Evolutionary conservation across 1,284 basidiomycete species (phyloP).

Genomic region (Blastosporella zonata): DNA sequence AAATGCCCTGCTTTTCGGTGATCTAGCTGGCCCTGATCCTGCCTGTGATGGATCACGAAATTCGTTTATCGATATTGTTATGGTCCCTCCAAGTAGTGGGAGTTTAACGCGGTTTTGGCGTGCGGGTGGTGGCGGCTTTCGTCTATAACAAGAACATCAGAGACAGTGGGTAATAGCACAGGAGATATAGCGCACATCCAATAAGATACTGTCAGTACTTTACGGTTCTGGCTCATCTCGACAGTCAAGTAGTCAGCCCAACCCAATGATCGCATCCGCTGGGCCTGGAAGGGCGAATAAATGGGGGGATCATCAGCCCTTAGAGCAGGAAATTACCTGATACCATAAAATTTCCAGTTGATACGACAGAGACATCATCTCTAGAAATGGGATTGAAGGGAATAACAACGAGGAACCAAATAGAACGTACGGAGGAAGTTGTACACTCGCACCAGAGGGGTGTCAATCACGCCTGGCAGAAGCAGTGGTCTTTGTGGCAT

Average conservation of each 20-base stretch:
- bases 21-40: constrained; percentile 40
- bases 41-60: constrained; percentile 33
- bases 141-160: constrained; percentile 31
- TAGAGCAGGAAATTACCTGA: constrained; percentile 46
- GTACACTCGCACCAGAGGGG: constrained; percentile 75
- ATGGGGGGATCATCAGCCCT: background rate
- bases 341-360: constrained; percentile 81
- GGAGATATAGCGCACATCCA: constrained; percentile 61
- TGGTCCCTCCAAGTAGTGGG: constrained; percentile 53
- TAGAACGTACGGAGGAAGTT: constrained; percentile 73
- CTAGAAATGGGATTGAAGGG: constrained; percentile 34
- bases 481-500: constrained; percentile 51
- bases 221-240: constrained; percentile 61
- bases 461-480: constrained; percentile 59
- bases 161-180: constrained; percentile 1
- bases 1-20: constrained; percentile 51
- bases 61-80: constrained; percentile 45
- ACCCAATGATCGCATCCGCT: constrained; percentile 71
- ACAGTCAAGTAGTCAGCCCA: constrained; percentile 72
- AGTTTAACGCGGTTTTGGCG: constrained; percentile 42
- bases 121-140: constrained; percentile 40
- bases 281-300: constrained; percentile 42
- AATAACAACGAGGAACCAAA: background rate
- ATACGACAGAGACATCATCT: constrained; percentile 83
- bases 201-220: constrained; percentile 64